Conservation (phyloP, 1,139 yeast genomes). For the Diutina rugosa region DNA sequence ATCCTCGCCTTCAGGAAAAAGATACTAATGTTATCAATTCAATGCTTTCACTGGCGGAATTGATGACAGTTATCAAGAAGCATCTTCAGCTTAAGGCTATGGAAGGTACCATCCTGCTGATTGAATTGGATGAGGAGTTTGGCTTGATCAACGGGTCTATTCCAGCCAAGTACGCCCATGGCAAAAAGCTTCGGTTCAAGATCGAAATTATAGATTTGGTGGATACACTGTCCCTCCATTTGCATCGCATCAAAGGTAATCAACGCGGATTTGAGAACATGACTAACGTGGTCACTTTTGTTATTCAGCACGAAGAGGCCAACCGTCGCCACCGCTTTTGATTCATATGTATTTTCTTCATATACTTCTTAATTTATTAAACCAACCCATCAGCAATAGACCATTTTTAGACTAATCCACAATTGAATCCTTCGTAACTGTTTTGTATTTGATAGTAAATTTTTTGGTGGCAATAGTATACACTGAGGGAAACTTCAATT, state of each 20-base stretch:
- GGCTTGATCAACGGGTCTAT: constrained; percentile 33
- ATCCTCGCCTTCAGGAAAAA: background rate
- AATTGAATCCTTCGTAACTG: too few relatives aligned
- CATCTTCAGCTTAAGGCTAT: constrained; percentile 35
- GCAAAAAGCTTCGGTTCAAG: constrained; percentile 34
- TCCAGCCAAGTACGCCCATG: constrained; percentile 35
- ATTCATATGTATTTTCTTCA: background rate
- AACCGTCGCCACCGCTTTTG: background rate
- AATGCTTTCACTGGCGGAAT: constrained; percentile 15
- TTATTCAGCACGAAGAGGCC: constrained; percentile 24
- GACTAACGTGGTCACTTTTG: constrained; percentile 30
- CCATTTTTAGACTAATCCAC: too few relatives aligned
- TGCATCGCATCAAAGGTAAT: constrained; percentile 55
- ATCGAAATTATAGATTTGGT: constrained; percentile 29
- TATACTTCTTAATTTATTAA: background rate
- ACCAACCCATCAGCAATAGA: background rate
- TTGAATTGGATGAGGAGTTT: constrained; percentile 29
- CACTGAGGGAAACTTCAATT: background rate
- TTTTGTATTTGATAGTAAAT: too few relatives aligned
- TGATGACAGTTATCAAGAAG: constrained; percentile 21
- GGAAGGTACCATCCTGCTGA: constrained; percentile 36
- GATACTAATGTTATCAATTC: constrained; percentile 18
- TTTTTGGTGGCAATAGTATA: too few relatives aligned
- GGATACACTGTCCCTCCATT: constrained; percentile 34
- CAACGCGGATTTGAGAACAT: constrained; percentile 49